A percentile compares a stretch with the other conserved stretches of the same genome.
These are phyloP conservation scores for Cnidoscolus chayamansa DNA, from an alignment of 441 rosid species.

Conservation along the genomic window DNA sequence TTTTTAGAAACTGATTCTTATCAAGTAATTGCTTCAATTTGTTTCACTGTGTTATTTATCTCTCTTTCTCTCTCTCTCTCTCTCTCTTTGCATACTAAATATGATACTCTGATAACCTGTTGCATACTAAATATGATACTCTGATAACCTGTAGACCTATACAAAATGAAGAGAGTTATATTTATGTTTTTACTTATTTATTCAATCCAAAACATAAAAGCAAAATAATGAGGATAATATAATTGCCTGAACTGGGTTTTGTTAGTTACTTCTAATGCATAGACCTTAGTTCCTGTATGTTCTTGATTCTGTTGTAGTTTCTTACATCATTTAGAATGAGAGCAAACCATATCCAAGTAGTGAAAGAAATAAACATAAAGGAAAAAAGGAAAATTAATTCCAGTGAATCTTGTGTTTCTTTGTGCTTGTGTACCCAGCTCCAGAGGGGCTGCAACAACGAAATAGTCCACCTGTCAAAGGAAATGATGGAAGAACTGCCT, in stretches of 20 bases:
- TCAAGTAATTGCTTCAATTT: slow-evolving; percentile 2
- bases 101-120: background rate
- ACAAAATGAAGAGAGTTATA: slow-evolving; percentile 1
- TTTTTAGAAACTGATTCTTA: background rate
- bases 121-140: background rate
- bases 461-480: slow-evolving; percentile 33
- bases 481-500: slow-evolving; percentile 42
- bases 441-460: slow-evolving; percentile 36
- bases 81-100: background rate
- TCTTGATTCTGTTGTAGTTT: slow-evolving; percentile 32
- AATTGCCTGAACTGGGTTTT: slow-evolving; percentile 2
- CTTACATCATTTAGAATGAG: slow-evolving; percentile 8
- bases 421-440: slow-evolving; percentile 39
- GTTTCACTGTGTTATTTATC: slow-evolving; percentile 10
- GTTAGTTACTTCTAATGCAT: slow-evolving; percentile 15
- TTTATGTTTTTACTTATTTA: background rate
- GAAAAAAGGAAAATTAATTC: slow-evolving; percentile 14
- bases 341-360: background rate
- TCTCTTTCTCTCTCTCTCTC: background rate
- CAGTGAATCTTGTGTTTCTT: slow-evolving; percentile 32
- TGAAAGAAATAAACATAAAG: background rate
- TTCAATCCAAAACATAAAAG: background rate
- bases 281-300: slow-evolving; percentile 20
- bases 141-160: background rate
- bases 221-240: slow-evolving; percentile 3